These are phyloP conservation scores for Chlorella ohadii DNA, from an alignment of 139 green algal species.

Conservation along the genomic window DNA sequence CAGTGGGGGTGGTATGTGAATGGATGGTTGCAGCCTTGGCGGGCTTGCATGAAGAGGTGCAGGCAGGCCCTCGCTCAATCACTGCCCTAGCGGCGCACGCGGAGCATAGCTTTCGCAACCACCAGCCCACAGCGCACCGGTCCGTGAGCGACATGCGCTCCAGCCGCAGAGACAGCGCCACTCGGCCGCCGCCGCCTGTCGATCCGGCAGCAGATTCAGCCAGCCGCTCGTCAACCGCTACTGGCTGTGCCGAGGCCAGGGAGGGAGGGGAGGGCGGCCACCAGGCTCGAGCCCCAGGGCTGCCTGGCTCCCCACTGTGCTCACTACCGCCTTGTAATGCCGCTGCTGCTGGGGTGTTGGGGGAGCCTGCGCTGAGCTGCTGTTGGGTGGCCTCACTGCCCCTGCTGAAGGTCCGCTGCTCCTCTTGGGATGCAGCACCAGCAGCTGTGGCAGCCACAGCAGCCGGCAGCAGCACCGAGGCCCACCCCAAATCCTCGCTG, in stretches of 20 bases:
- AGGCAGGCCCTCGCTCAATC: too few relatives aligned
- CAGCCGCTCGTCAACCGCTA: not conserved
- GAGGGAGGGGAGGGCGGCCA: slow-evolving; percentile 9
- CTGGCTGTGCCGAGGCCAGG: not conserved
- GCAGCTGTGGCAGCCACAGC: not conserved
- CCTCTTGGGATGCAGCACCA: not conserved
- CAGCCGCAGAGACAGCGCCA: slow-evolving; percentile 53
- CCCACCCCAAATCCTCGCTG: slow-evolving; percentile 14
- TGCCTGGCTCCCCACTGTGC: not conserved
- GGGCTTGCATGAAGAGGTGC: too few relatives aligned
- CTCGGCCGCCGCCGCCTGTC: not conserved
- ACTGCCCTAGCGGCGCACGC: too few relatives aligned
- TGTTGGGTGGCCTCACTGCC: too few relatives aligned
- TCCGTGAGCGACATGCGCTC: slow-evolving; percentile 64
- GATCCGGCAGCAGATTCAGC: not conserved
- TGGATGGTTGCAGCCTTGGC: too few relatives aligned
- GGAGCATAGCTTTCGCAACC: too few relatives aligned
- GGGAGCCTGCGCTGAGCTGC: not conserved
- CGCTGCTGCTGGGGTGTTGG: not conserved
- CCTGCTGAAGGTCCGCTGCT: too few relatives aligned
- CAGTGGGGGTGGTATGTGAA: too few relatives aligned
- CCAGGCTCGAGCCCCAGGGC: not conserved
- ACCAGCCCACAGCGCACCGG: not conserved
- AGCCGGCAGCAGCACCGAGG: slow-evolving; percentile 6
- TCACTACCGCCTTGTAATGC: not conserved